phyloP scores from a whole-genome alignment of 1,284 basidiomycete genomes.

The Wallemia hederae region DNA sequence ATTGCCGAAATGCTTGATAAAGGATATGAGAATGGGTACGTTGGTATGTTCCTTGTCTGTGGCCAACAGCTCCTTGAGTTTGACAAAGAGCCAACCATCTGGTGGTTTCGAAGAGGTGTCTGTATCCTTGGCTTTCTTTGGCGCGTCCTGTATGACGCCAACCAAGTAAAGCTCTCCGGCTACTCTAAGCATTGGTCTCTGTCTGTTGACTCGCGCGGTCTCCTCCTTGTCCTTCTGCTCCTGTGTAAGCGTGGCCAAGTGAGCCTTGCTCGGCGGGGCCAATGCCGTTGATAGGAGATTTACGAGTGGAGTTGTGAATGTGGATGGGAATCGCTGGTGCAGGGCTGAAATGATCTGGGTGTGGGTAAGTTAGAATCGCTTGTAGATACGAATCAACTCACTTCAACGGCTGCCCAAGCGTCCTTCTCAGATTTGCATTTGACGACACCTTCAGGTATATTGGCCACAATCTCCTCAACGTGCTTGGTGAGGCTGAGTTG shows the following conservation, averaged over 20 bases:
- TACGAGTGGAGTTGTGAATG: slow-evolving; percentile 45
- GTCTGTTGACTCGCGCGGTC: slow-evolving; percentile 39
- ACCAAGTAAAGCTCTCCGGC: slow-evolving; percentile 70
- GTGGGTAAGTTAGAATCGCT: slow-evolving; percentile 1
- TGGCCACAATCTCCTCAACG: slow-evolving; percentile 71
- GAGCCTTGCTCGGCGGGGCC: slow-evolving; percentile 22
- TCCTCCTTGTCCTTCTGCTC: slow-evolving; percentile 92
- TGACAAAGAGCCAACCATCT: slow-evolving; percentile 25
- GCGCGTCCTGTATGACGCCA: slow-evolving; percentile 21
- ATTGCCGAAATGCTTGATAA: slow-evolving; percentile 3
- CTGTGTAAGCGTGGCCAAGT: slow-evolving; percentile 28
- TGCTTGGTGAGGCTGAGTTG: slow-evolving; percentile 79
- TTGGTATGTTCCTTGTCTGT: slow-evolving; percentile 38
- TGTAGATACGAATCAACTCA: slow-evolving; percentile 16
- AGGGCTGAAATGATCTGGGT: slow-evolving; percentile 54
- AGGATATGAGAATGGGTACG: slow-evolving; percentile 27
- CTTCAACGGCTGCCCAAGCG: slow-evolving; percentile 70
- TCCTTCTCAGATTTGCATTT: slow-evolving; percentile 71
- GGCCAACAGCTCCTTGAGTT: slow-evolving; percentile 62
- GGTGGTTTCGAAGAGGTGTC: slow-evolving; percentile 21
- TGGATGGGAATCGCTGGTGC: slow-evolving; percentile 54
- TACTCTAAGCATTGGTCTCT: slow-evolving; percentile 57
- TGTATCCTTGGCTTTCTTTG: slow-evolving; percentile 8
- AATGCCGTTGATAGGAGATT: slow-evolving; percentile 35
- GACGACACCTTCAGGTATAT: slow-evolving; percentile 51